phyloP scores from a whole-genome alignment of 345 rosid genomes.

The Sapria himalayana region DNA sequence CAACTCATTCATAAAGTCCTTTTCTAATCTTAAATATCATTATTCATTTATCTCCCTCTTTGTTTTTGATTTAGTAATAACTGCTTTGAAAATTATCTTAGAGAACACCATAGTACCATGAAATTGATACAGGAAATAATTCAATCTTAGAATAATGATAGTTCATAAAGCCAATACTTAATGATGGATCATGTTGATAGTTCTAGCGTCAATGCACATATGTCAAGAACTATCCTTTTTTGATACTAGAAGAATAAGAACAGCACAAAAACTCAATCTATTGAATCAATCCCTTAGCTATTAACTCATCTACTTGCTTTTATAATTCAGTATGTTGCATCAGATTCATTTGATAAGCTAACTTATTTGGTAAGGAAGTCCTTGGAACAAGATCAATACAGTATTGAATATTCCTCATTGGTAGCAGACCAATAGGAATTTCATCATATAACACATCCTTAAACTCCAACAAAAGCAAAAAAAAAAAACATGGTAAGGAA shows the following conservation, averaged over 20 bases:
- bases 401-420: not conserved
- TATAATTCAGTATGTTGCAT: not conserved
- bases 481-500: too few species aligned
- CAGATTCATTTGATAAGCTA: not conserved
- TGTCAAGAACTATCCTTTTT: not conserved
- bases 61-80: not conserved
- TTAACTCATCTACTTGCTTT: not conserved
- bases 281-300: not conserved
- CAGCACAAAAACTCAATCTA: not conserved
- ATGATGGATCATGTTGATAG: slow-evolving; percentile 1
- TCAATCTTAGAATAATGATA: not conserved
- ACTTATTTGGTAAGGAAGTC: not conserved
- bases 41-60: not conserved
- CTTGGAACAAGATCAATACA: not conserved
- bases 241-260: not conserved
- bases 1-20: too few species aligned
- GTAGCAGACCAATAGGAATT: not conserved
- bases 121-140: not conserved
- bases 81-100: not conserved
- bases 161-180: too few species aligned
- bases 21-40: not conserved
- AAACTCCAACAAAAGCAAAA: not conserved
- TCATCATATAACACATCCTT: not conserved
- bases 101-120: not conserved
- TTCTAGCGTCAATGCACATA: not conserved